A percentile compares a stretch with the other conserved stretches of the same genome.
These are phyloP conservation scores for Jaltomata sinuosa DNA, from an alignment of 257 asterid species.

Conservation along the genomic window DNA sequence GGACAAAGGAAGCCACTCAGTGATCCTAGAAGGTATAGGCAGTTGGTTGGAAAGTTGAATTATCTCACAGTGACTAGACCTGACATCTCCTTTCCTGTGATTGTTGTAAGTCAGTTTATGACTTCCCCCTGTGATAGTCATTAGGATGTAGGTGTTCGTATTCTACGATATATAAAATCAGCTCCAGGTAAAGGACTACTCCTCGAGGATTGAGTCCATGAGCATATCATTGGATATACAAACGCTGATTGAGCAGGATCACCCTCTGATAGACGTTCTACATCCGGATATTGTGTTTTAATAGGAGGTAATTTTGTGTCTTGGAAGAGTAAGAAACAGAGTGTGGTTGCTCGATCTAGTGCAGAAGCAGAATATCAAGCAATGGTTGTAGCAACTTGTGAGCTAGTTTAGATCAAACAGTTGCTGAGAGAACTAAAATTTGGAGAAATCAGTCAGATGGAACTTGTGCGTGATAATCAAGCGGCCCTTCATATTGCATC, in stretches of 20 bases:
- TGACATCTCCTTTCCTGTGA: neutral
- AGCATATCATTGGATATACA: neutral
- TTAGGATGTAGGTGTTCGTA: neutral
- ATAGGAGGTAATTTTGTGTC: too few species aligned
- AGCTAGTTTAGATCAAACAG: neutral
- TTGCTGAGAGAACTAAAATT: neutral
- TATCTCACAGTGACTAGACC: neutral
- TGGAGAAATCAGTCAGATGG: too few species aligned
- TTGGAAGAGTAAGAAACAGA: neutral
- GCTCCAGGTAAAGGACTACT: neutral
- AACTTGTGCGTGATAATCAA: too few species aligned
- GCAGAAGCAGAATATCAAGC: neutral
- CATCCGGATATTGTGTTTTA: too few species aligned
- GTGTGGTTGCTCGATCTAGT: neutral
- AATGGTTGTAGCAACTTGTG: neutral
- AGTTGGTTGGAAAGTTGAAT: neutral
- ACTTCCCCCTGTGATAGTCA: neutral
- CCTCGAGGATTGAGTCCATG: neutral
- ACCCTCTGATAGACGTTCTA: too few species aligned
- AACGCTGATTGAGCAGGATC: too few species aligned
- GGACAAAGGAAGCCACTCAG: too few species aligned
- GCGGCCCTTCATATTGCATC: too few species aligned
- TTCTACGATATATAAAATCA: neutral
- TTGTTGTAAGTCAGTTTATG: neutral
- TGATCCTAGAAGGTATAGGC: neutral